phyloP scores from a whole-genome alignment of 2,329 filamentous ascomycete genomes.

The Fusarium citri region DNA sequence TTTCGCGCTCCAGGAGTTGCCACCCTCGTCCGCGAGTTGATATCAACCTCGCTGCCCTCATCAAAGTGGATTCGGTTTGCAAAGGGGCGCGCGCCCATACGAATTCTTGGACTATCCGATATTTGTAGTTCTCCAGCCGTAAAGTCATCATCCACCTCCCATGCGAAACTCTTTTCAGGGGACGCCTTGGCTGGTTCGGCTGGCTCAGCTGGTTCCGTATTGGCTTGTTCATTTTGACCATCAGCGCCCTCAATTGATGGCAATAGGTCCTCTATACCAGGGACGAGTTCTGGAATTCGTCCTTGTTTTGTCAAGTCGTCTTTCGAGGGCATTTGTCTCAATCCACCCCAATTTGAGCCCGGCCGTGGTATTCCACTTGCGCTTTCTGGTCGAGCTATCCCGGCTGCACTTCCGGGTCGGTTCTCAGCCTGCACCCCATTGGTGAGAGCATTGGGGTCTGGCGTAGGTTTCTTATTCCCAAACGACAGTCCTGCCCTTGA shows the following conservation, averaged over 20 bases:
- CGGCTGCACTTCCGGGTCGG: slow-evolving; percentile 16
- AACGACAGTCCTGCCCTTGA: slow-evolving; percentile 43
- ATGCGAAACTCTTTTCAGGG: slow-evolving; percentile 65
- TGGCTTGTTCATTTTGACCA: slow-evolving; percentile 4
- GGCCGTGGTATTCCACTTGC: slow-evolving; percentile 17
- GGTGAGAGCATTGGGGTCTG: slow-evolving; percentile 13
- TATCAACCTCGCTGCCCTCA: slow-evolving; percentile 47
- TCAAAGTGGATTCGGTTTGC: slow-evolving; percentile 51
- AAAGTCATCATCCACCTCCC: slow-evolving; percentile 69
- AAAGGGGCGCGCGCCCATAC: slow-evolving; percentile 52
- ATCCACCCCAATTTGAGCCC: slow-evolving; percentile 11
- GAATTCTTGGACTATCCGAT: slow-evolving; percentile 67
- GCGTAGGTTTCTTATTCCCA: slow-evolving; percentile 22
- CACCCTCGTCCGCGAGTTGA: slow-evolving; percentile 46
- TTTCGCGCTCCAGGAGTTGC: slow-evolving; percentile 52
- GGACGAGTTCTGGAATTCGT: slow-evolving; percentile 53
- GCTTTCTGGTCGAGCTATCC: slow-evolving; percentile 20
- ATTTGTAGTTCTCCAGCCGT: slow-evolving; percentile 66
- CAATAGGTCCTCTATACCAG: slow-evolving; percentile 54
- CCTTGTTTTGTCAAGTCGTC: slow-evolving; percentile 45
- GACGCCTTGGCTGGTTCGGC: slow-evolving; percentile 44
- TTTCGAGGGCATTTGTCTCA: slow-evolving; percentile 39
- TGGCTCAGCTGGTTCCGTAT: slow-evolving; percentile 1
- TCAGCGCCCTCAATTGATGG: slow-evolving; percentile 49
- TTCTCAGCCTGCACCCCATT: slow-evolving; percentile 25